phyloP scores from a whole-genome alignment of 2,329 filamentous ascomycete genomes.

The Penicillium rolfsii region DNA sequence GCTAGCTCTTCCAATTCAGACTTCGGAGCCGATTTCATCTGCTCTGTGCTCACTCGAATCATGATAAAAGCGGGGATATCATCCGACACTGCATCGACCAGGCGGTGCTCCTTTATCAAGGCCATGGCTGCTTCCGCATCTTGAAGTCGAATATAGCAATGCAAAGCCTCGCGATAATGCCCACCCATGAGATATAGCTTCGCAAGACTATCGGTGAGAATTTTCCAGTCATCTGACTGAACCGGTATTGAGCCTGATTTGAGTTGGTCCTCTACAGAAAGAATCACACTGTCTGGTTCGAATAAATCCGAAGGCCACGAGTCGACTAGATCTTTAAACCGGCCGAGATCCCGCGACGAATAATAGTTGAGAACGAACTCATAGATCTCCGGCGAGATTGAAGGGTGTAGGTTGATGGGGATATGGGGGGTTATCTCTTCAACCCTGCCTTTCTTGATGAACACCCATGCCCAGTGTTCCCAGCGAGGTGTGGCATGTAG shows the following conservation, averaged over 20 bases:
- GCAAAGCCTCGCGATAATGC: constrained; percentile 79
- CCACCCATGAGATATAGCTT: constrained; percentile 82
- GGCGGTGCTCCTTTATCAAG: constrained; percentile 81
- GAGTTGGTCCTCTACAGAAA: constrained; percentile 79
- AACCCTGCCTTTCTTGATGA: constrained; percentile 81
- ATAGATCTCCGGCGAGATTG: constrained; percentile 79
- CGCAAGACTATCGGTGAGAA: constrained; percentile 84
- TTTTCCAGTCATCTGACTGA: constrained; percentile 83
- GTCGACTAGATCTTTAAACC: constrained; percentile 78
- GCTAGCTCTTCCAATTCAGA: constrained; percentile 78
- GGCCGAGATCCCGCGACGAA: constrained; percentile 73
- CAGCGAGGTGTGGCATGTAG: constrained; percentile 77
- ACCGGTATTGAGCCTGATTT: constrained; percentile 73
- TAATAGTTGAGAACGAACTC: constrained; percentile 90
- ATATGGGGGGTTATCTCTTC: constrained; percentile 88
- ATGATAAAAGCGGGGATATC: constrained; percentile 88
- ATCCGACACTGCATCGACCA: constrained; percentile 86
- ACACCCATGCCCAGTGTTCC: constrained; percentile 96
- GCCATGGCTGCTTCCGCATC: constrained; percentile 88
- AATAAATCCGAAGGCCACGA: constrained; percentile 85
- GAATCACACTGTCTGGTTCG: constrained; percentile 74
- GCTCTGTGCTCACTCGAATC: constrained; percentile 76
- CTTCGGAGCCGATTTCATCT: constrained; percentile 66
- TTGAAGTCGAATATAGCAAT: constrained; percentile 86
- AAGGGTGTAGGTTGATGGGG: constrained; percentile 76